Evolutionary conservation across 208 protist species (phyloP).

Genomic region (Phytomonas francai): DNA sequence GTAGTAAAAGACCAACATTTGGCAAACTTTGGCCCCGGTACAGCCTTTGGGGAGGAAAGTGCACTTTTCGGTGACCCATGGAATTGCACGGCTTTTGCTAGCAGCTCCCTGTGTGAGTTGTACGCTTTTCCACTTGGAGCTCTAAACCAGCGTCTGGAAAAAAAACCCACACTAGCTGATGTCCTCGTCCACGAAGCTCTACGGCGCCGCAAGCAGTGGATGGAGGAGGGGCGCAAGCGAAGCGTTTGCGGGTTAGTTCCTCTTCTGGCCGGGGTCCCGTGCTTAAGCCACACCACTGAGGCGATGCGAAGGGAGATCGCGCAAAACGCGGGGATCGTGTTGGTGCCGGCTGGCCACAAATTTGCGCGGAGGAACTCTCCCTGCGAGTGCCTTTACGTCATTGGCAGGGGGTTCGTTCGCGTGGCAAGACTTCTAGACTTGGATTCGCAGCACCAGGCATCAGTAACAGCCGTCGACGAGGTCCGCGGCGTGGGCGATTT

Average conservation of each 20-base stretch:
- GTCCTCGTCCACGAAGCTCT: conserved; percentile 36
- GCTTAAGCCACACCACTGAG: conserved; percentile 76
- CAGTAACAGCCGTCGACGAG: conserved; percentile 13
- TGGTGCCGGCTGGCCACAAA: conserved; percentile 36
- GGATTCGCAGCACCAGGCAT: neutral
- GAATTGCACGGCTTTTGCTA: conserved; percentile 58
- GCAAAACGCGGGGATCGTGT: conserved; percentile 26
- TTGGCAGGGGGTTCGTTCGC: conserved; percentile 57
- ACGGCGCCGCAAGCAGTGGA: conserved; percentile 47
- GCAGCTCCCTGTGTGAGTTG: conserved; percentile 64
- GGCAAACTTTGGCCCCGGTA: conserved; percentile 48
- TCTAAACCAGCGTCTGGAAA: conserved; percentile 35
- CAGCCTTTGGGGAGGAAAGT: conserved; percentile 74
- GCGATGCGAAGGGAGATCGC: conserved; percentile 55
- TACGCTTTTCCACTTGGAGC: conserved; percentile 35
- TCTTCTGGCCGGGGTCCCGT: conserved; percentile 69
- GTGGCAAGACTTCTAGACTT: conserved; percentile 18
- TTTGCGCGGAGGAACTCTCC: conserved; percentile 32
- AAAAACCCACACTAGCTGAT: conserved; percentile 44
- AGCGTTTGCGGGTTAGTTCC: conserved; percentile 57
- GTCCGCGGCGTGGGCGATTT: conserved; percentile 46
- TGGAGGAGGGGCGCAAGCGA: conserved; percentile 57
- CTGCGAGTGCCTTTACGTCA: conserved; percentile 62
- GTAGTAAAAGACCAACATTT: conserved; percentile 64
- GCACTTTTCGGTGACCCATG: conserved; percentile 71